A percentile compares a stretch with the other conserved stretches of the same genome.
phyloP scores from a whole-genome alignment of 192 early-diverging fungal species.

The Podila verticillata region DNA sequence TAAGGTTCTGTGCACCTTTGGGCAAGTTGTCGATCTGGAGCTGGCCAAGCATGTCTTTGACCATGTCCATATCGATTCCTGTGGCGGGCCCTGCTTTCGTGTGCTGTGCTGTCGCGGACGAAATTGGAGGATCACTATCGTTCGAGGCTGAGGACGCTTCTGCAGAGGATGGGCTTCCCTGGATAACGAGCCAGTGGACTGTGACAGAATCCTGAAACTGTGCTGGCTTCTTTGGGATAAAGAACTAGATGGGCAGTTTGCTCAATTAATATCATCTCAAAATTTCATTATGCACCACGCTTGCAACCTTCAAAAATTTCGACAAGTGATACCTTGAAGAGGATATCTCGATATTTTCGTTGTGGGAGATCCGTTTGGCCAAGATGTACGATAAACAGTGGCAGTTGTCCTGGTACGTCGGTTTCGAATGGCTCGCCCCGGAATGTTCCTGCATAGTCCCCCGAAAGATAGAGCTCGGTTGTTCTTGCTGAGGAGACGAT shows the following conservation, averaged over 20 bases:
- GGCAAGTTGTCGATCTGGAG: slow-evolving; percentile 22
- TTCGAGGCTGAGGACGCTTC: neutral
- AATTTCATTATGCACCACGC: no score
- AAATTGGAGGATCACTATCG: neutral
- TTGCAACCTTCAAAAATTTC: no score
- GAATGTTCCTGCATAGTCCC: slow-evolving; percentile 32
- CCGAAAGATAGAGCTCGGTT: slow-evolving; percentile 19
- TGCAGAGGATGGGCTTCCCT: slow-evolving; percentile 17
- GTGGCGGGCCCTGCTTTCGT: neutral
- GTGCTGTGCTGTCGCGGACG: neutral
- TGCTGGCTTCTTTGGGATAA: slow-evolving; percentile 27
- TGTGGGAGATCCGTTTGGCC: slow-evolving; percentile 10
- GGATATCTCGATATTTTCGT: slow-evolving; percentile 2
- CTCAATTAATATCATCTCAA: no score
- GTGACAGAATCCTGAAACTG: slow-evolving; percentile 11
- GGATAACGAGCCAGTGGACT: slow-evolving; percentile 31
- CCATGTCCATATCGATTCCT: slow-evolving; percentile 28
- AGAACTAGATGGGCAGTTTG: slow-evolving; percentile 21
- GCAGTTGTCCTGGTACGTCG: neutral
- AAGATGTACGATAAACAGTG: slow-evolving; percentile 19
- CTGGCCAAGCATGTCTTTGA: slow-evolving; percentile 24
- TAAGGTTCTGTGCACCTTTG: slow-evolving; percentile 27
- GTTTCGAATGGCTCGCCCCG: slow-evolving; percentile 15
- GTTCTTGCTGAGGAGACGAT: slow-evolving; percentile 37
- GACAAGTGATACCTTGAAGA: slow-evolving; percentile 32